Evolutionary conservation across 345 rosid genomes (phyloP), one percentile per base, ranked within the genome.

Genomic region (Leavenworthia alabamica): DNA sequence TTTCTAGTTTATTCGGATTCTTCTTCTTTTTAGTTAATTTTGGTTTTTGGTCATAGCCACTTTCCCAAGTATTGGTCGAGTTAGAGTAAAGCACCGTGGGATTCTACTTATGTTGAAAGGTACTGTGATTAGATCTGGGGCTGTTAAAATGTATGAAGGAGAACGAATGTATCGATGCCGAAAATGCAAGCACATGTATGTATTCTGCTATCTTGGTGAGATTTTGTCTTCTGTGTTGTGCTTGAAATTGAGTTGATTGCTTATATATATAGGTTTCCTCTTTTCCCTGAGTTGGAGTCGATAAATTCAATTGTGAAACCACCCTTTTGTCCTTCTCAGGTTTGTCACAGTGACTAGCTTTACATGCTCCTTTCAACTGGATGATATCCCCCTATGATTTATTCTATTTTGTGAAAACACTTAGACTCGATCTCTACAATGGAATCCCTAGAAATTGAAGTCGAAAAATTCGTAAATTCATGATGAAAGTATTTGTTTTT

Each of bases 131-230:
- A 76, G 97, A 39, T 89, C 96, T 2, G 98, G 90, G 51, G 82
- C 91, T 60, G 78, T 80, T 45, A 92, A 89, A 80, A 89, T 92
- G 98, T 89, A 82, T 32, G 98, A 92, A 71, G 98, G 96, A 45
- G 86, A 80, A 74, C 77, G 95, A 81, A 80, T 83, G 79, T 92
- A 77, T 56, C 79, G 72, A 42, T 92, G 98, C 67, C 78, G 81
- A 44, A 92, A 81, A 80, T 92, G 97, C 84, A 89, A 86, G 68
- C 82, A 77, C 57, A 74, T 68, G 97, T 89, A 44, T 11, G 60
- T 36, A 35, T 11, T 35, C 13, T 35, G 12, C 37, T 33, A 33
- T 33, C 37, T 33, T 33, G n/a, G n/a, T 33, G 37, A 33, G 13
- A 33, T 35, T 35, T 35, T 35, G 39, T 35, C 6, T 6, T 33